These are phyloP conservation scores for Gyrodon lividus DNA, from an alignment of 768 basidiomycete species.

Conservation along the genomic window DNA sequence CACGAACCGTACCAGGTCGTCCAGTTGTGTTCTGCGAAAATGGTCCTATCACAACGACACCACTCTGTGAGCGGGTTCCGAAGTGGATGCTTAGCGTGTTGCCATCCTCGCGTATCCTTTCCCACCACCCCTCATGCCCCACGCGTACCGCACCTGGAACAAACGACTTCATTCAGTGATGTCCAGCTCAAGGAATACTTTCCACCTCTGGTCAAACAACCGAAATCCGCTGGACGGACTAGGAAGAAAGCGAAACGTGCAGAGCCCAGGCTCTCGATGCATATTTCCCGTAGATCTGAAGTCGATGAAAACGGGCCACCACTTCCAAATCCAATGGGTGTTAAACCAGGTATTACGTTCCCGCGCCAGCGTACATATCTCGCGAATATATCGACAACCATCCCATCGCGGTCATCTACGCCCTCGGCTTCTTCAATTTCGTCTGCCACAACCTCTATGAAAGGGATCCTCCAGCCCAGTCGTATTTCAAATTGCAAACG, in stretches of 20 bases:
- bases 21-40: slow-evolving; percentile 16
- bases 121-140: slow-evolving; percentile 14
- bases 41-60: slow-evolving; percentile 5
- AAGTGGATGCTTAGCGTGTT: slow-evolving; percentile 29
- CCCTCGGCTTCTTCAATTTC: slow-evolving; percentile 1
- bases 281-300: not conserved
- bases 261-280: slow-evolving; percentile 1
- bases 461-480: slow-evolving; percentile 3
- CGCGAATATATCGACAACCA: slow-evolving; percentile 12
- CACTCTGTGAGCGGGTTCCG: slow-evolving; percentile 21
- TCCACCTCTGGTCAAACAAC: not conserved
- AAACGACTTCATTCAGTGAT: not conserved
- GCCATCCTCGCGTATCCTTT: slow-evolving; percentile 17
- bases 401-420: not conserved
- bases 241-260: slow-evolving; percentile 8
- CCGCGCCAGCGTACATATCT: slow-evolving; percentile 12
- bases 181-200: not conserved
- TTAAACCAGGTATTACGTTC: slow-evolving; percentile 7
- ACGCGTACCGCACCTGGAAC: not conserved
- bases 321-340: not conserved
- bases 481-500: slow-evolving; percentile 6
- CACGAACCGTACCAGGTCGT: not conserved
- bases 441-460: slow-evolving; percentile 4
- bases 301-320: slow-evolving; percentile 23
- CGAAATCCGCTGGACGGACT: not conserved